Base-by-base conservation (phyloP, 2,329 filamentous ascomycete species). In the Pezicula radicicola region DNA sequence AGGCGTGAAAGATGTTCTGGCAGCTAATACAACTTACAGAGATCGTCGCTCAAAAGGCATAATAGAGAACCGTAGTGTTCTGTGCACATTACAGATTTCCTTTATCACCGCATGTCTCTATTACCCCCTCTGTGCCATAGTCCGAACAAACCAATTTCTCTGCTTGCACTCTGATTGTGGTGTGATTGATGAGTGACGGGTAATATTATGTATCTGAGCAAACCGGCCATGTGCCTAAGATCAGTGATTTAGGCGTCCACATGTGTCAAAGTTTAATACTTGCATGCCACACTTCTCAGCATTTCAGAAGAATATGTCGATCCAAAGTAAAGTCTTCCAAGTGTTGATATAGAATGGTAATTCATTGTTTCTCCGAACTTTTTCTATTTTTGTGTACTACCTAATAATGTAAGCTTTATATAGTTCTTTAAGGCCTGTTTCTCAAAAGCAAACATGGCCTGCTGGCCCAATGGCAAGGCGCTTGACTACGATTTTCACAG, bases 71-170 rank as follows among this genome's bases (percentile, higher is more conserved):
- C 58, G 61, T 63, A 59, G 59, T 61, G 62, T 67, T 60, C 57
- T 58, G 56, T 60, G 58, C 33, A 12, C 42, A 40, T 50, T 52
- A 58, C 51, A 61, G 67, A 63, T 79, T 79, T 72, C 74, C 71
- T 81, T 79, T 80, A 75, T 79, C 67, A 70, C 65, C 69, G 30
- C 30, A 67, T 64, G 75, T 71, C 79, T 75, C 36, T 80, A 72
- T 71, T 79, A 79, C 62, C 77, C 74, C 78, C 74, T 66, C 69
- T 83, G 79, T 83, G 79, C 78, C 76, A 76, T 83, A 83, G 78
- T 78, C 74, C 73, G 41, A 60, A 51, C 47, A 60, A 62, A 45
- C 7, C 9, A 13, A 5, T 45, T 28, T 30, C 25, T 27, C 42
- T 12, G 12, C 27, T 21, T 18, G 9, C 6, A 25, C 18, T 25